Evolutionary conservation across 2,329 filamentous ascomycete genomes (phyloP).

Genomic region (Chaetomium olivaceum): DNA sequence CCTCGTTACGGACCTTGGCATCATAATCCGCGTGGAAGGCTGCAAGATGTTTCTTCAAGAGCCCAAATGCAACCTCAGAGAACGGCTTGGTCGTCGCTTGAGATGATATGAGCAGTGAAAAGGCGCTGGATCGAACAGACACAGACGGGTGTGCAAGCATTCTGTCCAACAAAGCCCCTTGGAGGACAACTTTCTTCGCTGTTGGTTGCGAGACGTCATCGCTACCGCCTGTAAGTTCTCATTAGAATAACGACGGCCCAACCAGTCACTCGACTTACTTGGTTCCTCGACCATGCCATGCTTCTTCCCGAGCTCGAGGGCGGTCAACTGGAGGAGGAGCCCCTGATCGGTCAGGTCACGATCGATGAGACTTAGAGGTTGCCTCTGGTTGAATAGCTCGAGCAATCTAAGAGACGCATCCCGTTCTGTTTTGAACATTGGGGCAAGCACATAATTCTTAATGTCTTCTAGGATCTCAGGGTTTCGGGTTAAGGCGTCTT

Average conservation of each 20-base stretch:
- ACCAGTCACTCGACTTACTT: slow-evolving; percentile 42
- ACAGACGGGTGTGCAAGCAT: slow-evolving; percentile 59
- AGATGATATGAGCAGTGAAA: slow-evolving; percentile 78
- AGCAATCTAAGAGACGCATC: slow-evolving; percentile 58
- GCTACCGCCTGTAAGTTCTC: slow-evolving; percentile 17
- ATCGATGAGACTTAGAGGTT: slow-evolving; percentile 42
- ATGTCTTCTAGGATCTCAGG: slow-evolving; percentile 59
- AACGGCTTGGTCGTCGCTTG: slow-evolving; percentile 74
- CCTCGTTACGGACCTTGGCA: slow-evolving; percentile 80
- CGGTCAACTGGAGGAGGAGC: slow-evolving; percentile 57
- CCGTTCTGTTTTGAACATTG: slow-evolving; percentile 61
- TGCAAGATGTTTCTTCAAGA: slow-evolving; percentile 65
- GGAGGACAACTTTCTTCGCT: slow-evolving; percentile 37
- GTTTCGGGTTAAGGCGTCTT: slow-evolving; percentile 50
- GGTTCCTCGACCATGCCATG: slow-evolving; percentile 69
- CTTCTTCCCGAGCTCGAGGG: slow-evolving; percentile 72
- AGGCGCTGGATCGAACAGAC: slow-evolving; percentile 73
- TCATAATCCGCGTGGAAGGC: slow-evolving; percentile 81
- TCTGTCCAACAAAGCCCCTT: slow-evolving; percentile 49
- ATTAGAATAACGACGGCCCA: slow-evolving; percentile 9
- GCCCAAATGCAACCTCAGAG: slow-evolving; percentile 58
- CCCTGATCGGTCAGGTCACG: slow-evolving; percentile 26
- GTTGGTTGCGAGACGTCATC: slow-evolving; percentile 24
- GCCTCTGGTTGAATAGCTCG: slow-evolving; percentile 46
- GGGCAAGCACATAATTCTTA: slow-evolving; percentile 64